These are phyloP conservation scores for Cystobasidium slooffiae DNA, from an alignment of 1,284 basidiomycete species.

Conservation along the genomic window DNA sequence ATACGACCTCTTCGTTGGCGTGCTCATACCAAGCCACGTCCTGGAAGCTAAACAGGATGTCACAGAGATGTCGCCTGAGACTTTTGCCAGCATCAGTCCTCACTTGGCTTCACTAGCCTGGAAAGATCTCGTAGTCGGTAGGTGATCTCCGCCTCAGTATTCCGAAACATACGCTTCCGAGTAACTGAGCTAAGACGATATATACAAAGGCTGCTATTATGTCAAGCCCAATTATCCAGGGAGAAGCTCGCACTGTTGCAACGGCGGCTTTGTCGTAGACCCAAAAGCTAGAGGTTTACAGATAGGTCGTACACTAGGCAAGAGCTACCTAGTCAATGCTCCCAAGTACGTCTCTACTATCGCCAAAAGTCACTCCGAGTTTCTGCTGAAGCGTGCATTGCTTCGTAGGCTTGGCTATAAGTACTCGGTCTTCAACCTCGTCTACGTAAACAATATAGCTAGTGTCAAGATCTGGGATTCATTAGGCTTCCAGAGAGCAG, in stretches of 20 bases:
- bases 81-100: slow-evolving; percentile 49
- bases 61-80: slow-evolving; percentile 47
- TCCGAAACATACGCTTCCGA: background rate
- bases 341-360: slow-evolving; percentile 60
- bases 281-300: slow-evolving; percentile 67
- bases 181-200: slow-evolving; percentile 62
- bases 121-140: slow-evolving; percentile 30
- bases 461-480: slow-evolving; percentile 82
- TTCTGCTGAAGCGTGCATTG: background rate
- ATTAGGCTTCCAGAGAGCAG: slow-evolving; percentile 79
- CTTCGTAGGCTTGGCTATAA: slow-evolving; percentile 65
- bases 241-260: slow-evolving; percentile 65
- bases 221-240: slow-evolving; percentile 85
- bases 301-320: slow-evolving; percentile 74
- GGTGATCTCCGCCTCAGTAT: background rate
- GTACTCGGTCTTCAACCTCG: slow-evolving; percentile 90
- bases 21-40: slow-evolving; percentile 58
- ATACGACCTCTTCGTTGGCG: slow-evolving; percentile 71
- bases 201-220: slow-evolving; percentile 67
- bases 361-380: too few species aligned
- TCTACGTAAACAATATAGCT: slow-evolving; percentile 79
- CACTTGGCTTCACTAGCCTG: slow-evolving; percentile 50
- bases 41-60: slow-evolving; percentile 15
- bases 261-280: slow-evolving; percentile 83
- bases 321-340: slow-evolving; percentile 79